Evolutionary conservation across 2,329 filamentous ascomycete genomes (phyloP), one percentile per base, ranked within the genome.

Genomic region (Lachnellula subtilissima): DNA sequence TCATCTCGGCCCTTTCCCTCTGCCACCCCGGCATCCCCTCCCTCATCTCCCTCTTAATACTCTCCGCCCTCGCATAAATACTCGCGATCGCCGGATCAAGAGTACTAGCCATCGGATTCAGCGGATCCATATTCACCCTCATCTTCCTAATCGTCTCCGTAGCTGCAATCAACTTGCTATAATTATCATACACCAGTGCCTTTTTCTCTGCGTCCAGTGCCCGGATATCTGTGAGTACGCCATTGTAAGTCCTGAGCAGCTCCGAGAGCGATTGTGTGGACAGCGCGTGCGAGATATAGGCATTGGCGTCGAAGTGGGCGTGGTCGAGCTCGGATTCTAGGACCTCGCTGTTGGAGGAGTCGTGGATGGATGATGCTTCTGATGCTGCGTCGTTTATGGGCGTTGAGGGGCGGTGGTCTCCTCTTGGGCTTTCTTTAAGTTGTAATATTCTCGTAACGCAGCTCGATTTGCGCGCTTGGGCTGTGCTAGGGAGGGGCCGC

Each of bases 171-270:
- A 99, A 75, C 74, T 97, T 97, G 64, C 88, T 94, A 73, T 97
- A 99, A 70, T 99, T 99, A 71, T 99, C 93, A 72, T 99, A 99
- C 4, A 99, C 94, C 59, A 99, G 75, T 1, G 93, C 92, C 75
- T 99, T 99, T 72, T 94, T 88, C 78, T 99, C 94, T 23, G 93
- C 93, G 68, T 97, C 94, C 17, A 99, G 78, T 2, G 90, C 92
- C 39, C 91, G 78, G 48, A 96, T 93, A 74, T 97, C 93, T 63
- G 84, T 81, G 63, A 93, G 73, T 9, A 93, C 78, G 22, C 83
- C 80, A 48, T 87, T 85, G 69, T 94, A 91, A 1, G 87, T 77
- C 52, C 78, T 78, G 67, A 94, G 69, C 52, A 94, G 75, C 53
- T 87, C 87, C 67, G 86, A 82, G 36, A 94, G 75, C 5, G 80